Evolutionary conservation across 2,329 filamentous ascomycete genomes (phyloP).

Genomic region (Colletotrichum australisinense): DNA sequence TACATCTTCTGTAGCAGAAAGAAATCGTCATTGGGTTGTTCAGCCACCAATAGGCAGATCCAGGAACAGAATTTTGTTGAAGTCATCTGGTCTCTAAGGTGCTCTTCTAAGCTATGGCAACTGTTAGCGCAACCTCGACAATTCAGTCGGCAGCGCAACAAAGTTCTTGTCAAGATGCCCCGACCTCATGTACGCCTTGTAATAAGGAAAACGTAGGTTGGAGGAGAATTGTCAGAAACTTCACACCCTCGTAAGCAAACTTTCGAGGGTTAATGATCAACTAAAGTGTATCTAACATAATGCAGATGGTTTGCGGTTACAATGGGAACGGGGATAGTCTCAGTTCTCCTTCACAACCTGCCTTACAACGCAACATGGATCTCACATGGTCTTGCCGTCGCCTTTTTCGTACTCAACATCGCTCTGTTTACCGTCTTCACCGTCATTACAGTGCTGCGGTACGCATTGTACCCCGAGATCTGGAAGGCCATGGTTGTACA

Average conservation of each 20-base stretch:
- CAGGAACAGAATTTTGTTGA: background rate
- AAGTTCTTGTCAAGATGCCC: background rate
- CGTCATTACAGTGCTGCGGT: constrained; percentile 67
- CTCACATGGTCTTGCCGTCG: constrained; percentile 52
- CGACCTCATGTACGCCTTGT: constrained; percentile 35
- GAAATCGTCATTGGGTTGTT: background rate
- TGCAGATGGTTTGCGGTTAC: constrained; percentile 67
- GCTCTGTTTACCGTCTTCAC: constrained; percentile 67
- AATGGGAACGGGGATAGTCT: constrained; percentile 77
- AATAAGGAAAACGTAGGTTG: constrained; percentile 53
- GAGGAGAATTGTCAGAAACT: constrained; percentile 61
- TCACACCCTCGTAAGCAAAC: constrained; percentile 62
- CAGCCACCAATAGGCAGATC: background rate
- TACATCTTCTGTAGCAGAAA: background rate
- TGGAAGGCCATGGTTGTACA: constrained; percentile 75
- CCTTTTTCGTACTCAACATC: constrained; percentile 71
- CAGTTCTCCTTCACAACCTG: constrained; percentile 70
- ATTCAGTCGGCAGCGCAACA: background rate
- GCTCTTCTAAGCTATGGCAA: background rate
- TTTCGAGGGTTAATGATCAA: constrained; percentile 18
- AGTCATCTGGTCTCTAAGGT: background rate
- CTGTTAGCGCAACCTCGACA: background rate
- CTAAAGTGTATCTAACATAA: background rate
- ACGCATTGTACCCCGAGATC: constrained; percentile 73
- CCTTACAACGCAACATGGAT: constrained; percentile 70